Conservation (phyloP, 495 filamentous ascomycete species). For the Aspergillus haitiensis region DNA sequence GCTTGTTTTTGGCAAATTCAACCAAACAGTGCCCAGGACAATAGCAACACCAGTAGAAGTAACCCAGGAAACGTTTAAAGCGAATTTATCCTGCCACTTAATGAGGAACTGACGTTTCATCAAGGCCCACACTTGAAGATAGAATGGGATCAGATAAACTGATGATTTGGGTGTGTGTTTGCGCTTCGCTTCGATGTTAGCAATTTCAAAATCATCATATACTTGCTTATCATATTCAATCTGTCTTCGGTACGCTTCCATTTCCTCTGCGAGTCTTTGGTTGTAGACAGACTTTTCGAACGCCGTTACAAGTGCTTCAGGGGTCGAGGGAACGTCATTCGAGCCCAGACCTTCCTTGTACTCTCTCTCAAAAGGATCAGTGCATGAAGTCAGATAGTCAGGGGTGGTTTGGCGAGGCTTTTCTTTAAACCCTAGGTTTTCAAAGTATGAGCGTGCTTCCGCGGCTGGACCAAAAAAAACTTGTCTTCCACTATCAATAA, state of each 20-base stretch:
- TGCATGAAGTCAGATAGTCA: conserved; percentile 83
- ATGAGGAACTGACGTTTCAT: conserved; percentile 81
- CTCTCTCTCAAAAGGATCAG: conserved; percentile 78
- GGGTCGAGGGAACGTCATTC: conserved; percentile 63
- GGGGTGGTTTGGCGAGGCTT: conserved; percentile 82
- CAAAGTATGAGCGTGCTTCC: conserved; percentile 76
- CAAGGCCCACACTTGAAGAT: conserved; percentile 76
- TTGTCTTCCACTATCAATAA: conserved; percentile 75
- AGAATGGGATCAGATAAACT: conserved; percentile 78
- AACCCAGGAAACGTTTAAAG: conserved; percentile 71
- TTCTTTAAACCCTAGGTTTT: conserved; percentile 73
- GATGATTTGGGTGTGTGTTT: conserved; percentile 64
- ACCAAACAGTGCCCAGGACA: conserved; percentile 75
- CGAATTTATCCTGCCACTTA: conserved; percentile 82
- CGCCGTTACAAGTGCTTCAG: conserved; percentile 62
- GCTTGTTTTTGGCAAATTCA: conserved; percentile 63
- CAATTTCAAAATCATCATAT: conserved; percentile 73
- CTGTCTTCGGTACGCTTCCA: conserved; percentile 61
- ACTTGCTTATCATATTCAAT: conserved; percentile 62
- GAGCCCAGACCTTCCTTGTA: conserved; percentile 63
- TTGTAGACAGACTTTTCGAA: conserved; percentile 65
- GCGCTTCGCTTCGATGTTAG: conserved; percentile 74
- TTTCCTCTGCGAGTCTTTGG: conserved; percentile 59
- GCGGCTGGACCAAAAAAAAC: conserved; percentile 75
- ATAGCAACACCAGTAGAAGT: conserved; percentile 75